Evolutionary conservation across 306 rosid species (phyloP).

Genomic region (Urtica urens): DNA sequence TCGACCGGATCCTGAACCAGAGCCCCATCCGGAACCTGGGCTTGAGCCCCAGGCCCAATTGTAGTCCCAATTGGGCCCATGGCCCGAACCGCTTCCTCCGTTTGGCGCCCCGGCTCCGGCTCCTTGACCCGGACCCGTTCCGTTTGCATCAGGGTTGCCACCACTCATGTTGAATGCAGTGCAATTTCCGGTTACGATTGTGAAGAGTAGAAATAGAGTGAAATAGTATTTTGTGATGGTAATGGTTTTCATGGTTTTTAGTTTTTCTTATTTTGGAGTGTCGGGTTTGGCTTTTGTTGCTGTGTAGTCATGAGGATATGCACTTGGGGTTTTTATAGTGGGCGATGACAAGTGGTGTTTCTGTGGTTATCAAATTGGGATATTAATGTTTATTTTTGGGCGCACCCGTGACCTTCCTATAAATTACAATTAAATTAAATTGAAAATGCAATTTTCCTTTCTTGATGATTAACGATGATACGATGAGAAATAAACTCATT

Average conservation of each 20-base stretch:
- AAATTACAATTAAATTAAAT: too few species aligned
- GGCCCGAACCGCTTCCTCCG: conserved; percentile 55
- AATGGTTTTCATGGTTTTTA: conserved; percentile 26
- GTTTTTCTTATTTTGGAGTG: neutral
- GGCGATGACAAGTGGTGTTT: neutral
- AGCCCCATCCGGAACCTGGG: conserved; percentile 68
- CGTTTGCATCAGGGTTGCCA: conserved; percentile 7
- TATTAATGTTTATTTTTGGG: conserved; percentile 11
- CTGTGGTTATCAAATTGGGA: neutral
- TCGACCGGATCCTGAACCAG: conserved; percentile 64
- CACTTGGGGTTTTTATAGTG: conserved; percentile 29
- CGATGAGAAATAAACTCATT: too few species aligned
- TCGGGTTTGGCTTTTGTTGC: neutral
- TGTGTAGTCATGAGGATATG: conserved; percentile 23
- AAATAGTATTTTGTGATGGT: neutral
- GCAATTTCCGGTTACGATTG: conserved; percentile 16
- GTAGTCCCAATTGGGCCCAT: conserved; percentile 64
- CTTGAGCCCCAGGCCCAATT: conserved; percentile 80
- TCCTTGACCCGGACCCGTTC: conserved; percentile 22
- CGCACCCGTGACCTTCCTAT: conserved; percentile 3
- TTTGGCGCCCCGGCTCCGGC: conserved; percentile 29
- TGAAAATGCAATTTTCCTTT: too few species aligned
- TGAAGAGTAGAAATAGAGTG: conserved; percentile 19
- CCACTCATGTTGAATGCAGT: conserved; percentile 1
- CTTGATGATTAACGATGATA: too few species aligned